Evolutionary conservation across 306 rosid species (phyloP).

Genomic region (Cicer cuneatum): DNA sequence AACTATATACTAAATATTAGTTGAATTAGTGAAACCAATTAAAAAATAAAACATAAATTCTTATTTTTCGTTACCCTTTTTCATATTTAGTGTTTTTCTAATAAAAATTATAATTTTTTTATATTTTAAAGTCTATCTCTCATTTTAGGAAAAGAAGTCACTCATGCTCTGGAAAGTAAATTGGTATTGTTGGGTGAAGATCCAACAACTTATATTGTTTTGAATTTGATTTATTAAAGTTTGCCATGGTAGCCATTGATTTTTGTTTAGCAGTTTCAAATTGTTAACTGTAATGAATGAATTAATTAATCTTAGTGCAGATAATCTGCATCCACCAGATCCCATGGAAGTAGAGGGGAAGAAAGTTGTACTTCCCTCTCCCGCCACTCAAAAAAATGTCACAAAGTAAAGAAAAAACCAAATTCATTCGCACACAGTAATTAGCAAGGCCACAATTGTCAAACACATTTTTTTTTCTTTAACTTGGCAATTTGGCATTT

Average conservation of each 20-base stretch:
- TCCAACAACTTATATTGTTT: background rate
- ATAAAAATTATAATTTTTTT: background rate
- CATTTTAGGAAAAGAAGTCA: background rate
- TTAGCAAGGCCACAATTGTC: background rate
- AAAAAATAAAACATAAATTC: no score
- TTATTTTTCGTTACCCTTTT: no score
- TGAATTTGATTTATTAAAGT: background rate
- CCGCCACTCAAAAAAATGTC: background rate
- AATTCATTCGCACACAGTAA: background rate
- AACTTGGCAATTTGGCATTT: background rate
- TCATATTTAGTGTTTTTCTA: no score
- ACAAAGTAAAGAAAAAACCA: background rate
- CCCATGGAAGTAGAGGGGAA: background rate
- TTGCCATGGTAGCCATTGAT: background rate
- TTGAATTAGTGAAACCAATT: no score
- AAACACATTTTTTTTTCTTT: background rate
- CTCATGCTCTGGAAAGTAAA: background rate
- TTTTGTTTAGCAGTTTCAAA: background rate
- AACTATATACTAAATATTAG: no score
- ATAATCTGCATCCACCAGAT: background rate
- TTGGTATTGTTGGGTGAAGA: background rate
- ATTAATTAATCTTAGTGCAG: background rate
- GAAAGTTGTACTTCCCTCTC: background rate
- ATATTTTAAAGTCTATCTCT: background rate
- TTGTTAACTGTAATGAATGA: background rate